A percentile compares a stretch with the other conserved stretches of the same genome.
phyloP scores from a whole-genome alignment of 2,329 filamentous ascomycete species.

The Phialemonium atrogriseum region DNA sequence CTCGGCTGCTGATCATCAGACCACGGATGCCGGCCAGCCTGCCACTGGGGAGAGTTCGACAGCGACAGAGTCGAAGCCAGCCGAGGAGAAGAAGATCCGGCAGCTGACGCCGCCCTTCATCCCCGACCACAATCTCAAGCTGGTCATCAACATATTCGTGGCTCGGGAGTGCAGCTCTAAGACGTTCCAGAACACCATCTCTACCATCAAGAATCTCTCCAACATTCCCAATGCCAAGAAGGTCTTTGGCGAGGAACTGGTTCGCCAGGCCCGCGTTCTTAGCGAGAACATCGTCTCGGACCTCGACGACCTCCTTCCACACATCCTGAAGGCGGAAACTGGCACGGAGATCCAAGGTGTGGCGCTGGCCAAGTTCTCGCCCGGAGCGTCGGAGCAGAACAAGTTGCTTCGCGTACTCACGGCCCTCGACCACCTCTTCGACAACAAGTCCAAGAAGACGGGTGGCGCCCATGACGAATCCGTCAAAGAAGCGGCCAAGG shows the following conservation, averaged over 20 bases:
- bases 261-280: constrained; percentile 75
- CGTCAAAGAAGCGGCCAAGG: constrained; percentile 55
- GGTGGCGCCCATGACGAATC: constrained; percentile 35
- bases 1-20: constrained; percentile 16
- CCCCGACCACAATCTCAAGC: constrained; percentile 77
- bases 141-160: constrained; percentile 95
- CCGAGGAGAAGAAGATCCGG: constrained; percentile 41
- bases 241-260: constrained; percentile 86
- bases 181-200: constrained; percentile 95
- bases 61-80: constrained; percentile 30
- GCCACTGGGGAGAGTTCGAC: constrained; percentile 24
- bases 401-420: constrained; percentile 89
- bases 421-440: constrained; percentile 91
- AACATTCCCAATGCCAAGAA: constrained; percentile 84
- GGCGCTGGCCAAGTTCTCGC: constrained; percentile 90
- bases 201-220: constrained; percentile 97
- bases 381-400: constrained; percentile 90
- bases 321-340: constrained; percentile 78
- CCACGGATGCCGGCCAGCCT: constrained; percentile 16
- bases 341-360: constrained; percentile 94
- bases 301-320: constrained; percentile 73
- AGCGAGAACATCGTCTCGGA: constrained; percentile 80
- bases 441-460: constrained; percentile 62
- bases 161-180: constrained; percentile 94
- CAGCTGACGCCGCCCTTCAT: constrained; percentile 73